A percentile compares a stretch with the other conserved stretches of the same genome.
Conservation (phyloP, 495 filamentous ascomycete species). For the Bacidia rubella region DNA sequence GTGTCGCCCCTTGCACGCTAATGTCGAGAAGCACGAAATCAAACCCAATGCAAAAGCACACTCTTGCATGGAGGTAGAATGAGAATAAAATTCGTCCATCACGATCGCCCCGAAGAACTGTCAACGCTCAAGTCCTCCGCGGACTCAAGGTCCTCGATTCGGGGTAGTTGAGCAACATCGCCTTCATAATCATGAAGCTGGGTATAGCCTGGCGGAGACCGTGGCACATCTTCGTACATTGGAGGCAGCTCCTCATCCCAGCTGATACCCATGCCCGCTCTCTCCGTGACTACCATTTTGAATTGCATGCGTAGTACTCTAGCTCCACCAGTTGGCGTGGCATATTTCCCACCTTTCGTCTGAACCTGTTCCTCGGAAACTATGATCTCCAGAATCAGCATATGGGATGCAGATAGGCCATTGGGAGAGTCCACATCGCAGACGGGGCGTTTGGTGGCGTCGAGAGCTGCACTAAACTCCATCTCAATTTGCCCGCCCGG, state of each 20-base stretch:
- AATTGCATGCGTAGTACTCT: slow-evolving; percentile 92
- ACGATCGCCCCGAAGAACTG: background rate
- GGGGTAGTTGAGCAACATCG: slow-evolving; percentile 8
- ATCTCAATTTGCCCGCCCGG: slow-evolving; percentile 63
- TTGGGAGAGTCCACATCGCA: slow-evolving; percentile 73
- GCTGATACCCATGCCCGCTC: slow-evolving; percentile 76
- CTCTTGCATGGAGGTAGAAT: too few species aligned
- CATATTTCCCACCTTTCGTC: slow-evolving; percentile 50
- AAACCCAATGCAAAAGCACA: too few species aligned
- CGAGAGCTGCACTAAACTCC: slow-evolving; percentile 63
- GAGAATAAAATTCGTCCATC: too few species aligned
- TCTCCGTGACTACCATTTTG: slow-evolving; percentile 63
- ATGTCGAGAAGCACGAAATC: too few species aligned
- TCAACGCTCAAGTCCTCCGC: background rate
- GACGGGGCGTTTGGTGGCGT: slow-evolving; percentile 44
- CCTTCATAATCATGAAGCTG: slow-evolving; percentile 28
- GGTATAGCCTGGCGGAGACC: slow-evolving; percentile 70
- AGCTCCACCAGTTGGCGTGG: slow-evolving; percentile 79
- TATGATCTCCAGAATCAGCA: slow-evolving; percentile 83
- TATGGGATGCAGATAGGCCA: slow-evolving; percentile 67
- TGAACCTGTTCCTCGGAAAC: slow-evolving; percentile 83
- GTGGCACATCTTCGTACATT: slow-evolving; percentile 86
- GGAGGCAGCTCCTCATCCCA: slow-evolving; percentile 97
- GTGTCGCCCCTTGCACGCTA: too few species aligned
- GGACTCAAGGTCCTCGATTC: slow-evolving; percentile 13